These are phyloP conservation scores for Mrakia frigida DNA, from an alignment of 768 basidiomycete species.

Conservation along the genomic window DNA sequence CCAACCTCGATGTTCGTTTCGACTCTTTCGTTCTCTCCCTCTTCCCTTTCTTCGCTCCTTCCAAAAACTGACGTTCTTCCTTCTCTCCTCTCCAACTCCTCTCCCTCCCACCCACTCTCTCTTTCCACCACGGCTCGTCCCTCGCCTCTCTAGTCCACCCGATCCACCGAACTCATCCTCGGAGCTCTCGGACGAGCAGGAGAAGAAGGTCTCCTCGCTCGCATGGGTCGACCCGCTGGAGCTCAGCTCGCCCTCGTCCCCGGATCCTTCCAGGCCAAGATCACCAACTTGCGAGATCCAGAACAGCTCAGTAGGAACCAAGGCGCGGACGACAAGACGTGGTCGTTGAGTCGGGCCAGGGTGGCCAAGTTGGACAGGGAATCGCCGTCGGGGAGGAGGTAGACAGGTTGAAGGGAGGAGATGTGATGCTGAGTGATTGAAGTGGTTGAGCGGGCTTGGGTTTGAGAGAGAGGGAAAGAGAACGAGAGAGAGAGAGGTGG, in stretches of 20 bases:
- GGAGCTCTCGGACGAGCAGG: conserved; percentile 88
- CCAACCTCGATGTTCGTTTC: conserved; percentile 73
- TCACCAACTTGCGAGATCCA: conserved; percentile 3
- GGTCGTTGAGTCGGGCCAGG: no score
- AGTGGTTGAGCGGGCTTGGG: no score
- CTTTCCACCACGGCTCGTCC: background rate
- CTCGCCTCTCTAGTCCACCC: conserved; percentile 50
- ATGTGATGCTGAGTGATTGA: no score
- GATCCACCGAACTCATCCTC: conserved; percentile 83
- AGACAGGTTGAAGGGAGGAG: no score
- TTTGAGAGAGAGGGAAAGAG: no score
- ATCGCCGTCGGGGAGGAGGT: no score
- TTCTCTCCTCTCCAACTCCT: background rate
- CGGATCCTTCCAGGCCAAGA: conserved; percentile 28
- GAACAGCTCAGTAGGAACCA: no score
- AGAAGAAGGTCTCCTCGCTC: conserved; percentile 44
- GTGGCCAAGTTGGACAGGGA: no score
- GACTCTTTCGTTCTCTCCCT: background rate
- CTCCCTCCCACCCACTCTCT: background rate
- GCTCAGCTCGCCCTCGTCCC: conserved; percentile 1
- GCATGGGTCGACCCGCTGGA: background rate
- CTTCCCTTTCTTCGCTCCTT: conserved; percentile 6
- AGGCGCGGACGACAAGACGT: no score
- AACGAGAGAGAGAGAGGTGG: no score
- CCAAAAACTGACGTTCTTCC: no score